Base-by-base conservation (phyloP, 495 filamentous ascomycete species). In the Tuber indicum region DNA sequence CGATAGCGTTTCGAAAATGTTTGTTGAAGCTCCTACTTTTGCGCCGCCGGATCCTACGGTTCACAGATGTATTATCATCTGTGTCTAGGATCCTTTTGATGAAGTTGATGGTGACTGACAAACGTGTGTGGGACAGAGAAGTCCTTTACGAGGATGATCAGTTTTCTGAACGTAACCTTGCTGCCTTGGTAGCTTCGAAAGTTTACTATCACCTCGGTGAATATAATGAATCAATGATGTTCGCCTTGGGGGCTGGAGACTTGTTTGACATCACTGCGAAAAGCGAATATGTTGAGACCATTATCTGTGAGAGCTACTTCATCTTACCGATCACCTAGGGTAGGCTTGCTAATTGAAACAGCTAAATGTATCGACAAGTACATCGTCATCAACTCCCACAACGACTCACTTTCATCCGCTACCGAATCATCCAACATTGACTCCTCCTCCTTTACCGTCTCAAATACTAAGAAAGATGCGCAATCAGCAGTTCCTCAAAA, bases 211-310 rank as follows among this genome's bases (percentile, higher is more conserved):
- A 99, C 84, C 90, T 99, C 71, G 93, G 96, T 86, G 96, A 97
- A 85, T 98, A 98, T 86, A 94, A 98, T 83, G 96, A 98, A 88
- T 97, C 94, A 85, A 98, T 99, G 96, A 91, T 92, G 39, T 97
- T 99, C 86, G 96, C 96, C 72, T 89, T 99, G 19, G 94, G 93
- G 46, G 95, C 96, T 32, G 96, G 96, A 52, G 94, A 97, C 81
- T 89, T 98, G 41, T 98, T 99, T 87, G 91, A 96, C 86, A 88
- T 99, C 75, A 92, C 97, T 78, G 89, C 91, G 74, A 91, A 92
- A 72, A 93, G 94, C 84, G 96, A 99, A 87, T 99, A 96, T 84
- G 96, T 98, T 84, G 94, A 99, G 86, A 99, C 96, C 44, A 98
- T 99, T 83, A 94, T 98, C 84, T 92, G 87, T 90, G 85, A 71